Conservation (phyloP, 148 eudicot genomes). For the Pouteria glomerata region DNA sequence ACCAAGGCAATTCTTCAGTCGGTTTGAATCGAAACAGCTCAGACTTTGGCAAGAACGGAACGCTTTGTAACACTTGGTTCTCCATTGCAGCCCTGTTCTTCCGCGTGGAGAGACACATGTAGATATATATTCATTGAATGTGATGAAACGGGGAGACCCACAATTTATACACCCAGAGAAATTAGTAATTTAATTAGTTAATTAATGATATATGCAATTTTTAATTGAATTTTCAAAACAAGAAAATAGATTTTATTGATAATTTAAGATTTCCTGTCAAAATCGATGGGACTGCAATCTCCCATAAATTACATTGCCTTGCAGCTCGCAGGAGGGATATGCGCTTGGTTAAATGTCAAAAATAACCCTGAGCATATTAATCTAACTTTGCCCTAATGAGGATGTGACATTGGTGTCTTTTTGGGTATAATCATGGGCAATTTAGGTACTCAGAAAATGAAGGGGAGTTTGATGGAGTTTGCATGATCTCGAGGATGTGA, state of each 20-base stretch:
- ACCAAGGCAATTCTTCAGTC: constrained; percentile 6
- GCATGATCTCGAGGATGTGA: constrained; percentile 14
- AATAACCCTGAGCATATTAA: neutral
- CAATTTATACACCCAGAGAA: constrained; percentile 4
- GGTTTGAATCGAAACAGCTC: constrained; percentile 11
- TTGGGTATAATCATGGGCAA: neutral
- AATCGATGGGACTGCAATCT: constrained; percentile 28
- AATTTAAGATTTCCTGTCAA: constrained; percentile 28
- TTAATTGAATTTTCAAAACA: no score
- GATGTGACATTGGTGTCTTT: neutral
- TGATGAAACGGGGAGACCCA: neutral
- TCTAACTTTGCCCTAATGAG: neutral
- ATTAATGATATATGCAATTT: no score
- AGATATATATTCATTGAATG: neutral
- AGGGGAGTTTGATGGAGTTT: neutral
- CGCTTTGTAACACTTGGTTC: neutral
- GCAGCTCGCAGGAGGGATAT: constrained; percentile 16
- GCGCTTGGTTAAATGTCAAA: neutral
- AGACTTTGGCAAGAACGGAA: constrained; percentile 5
- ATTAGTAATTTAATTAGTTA: neutral
- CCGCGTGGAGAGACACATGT: no score
- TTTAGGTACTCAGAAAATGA: neutral
- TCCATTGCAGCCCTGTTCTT: neutral
- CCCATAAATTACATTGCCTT: constrained; percentile 6
- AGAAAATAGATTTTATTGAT: no score